Evolutionary conservation across 345 rosid genomes (phyloP).

Genomic region (Citrus medica): DNA sequence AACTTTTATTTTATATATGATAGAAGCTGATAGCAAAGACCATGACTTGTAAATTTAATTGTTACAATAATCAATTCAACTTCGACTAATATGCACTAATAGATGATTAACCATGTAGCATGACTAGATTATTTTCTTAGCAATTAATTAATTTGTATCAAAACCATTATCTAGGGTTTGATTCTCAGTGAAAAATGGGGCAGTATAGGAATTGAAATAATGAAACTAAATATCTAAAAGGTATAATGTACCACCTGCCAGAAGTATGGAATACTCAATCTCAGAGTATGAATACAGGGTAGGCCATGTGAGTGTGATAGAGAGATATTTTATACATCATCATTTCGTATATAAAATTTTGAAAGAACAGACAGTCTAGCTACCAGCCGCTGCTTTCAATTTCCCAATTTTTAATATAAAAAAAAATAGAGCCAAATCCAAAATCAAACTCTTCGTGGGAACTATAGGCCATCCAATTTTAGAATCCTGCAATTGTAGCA

Average conservation of each 20-base stretch:
- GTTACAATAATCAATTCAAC: not conserved
- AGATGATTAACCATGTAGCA: not conserved
- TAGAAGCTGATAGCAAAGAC: too few relatives aligned
- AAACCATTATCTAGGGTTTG: not conserved
- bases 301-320: slow-evolving; percentile 10
- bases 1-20: too few relatives aligned
- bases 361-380: slow-evolving; percentile 12
- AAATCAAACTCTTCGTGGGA: slow-evolving; percentile 1
- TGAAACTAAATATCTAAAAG: slow-evolving; percentile 16
- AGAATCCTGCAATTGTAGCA: not conserved
- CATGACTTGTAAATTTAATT: too few relatives aligned
- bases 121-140: not conserved
- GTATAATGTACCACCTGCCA: slow-evolving; percentile 26
- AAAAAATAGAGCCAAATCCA: not conserved
- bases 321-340: slow-evolving; percentile 21
- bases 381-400: slow-evolving; percentile 11
- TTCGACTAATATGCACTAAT: not conserved
- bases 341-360: slow-evolving; percentile 11
- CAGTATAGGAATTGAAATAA: slow-evolving; percentile 5
- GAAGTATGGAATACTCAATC: slow-evolving; percentile 43
- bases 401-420: not conserved
- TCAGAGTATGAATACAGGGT: slow-evolving; percentile 32
- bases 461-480: not conserved
- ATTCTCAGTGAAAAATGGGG: slow-evolving; percentile 3
- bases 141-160: not conserved